These are phyloP conservation scores for Isatis tinctoria DNA, from an alignment of 345 rosid species.

Conservation along the genomic window DNA sequence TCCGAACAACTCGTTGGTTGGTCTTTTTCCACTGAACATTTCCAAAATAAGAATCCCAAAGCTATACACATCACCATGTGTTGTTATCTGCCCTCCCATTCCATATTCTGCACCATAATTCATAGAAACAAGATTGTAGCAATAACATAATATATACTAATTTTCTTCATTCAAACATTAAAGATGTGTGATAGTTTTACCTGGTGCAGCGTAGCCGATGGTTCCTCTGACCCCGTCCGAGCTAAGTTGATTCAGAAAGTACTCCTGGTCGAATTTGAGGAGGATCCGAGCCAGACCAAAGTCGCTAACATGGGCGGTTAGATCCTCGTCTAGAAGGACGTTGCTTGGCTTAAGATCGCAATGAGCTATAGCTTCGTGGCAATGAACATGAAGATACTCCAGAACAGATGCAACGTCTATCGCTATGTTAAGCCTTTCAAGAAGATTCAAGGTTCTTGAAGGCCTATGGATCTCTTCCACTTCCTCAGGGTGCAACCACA, in stretches of 20 bases:
- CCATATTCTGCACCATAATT: not conserved
- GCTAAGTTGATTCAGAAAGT: not conserved
- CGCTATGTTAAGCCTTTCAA: conserved; percentile 33
- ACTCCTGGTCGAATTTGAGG: not conserved
- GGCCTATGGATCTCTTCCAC: conserved; percentile 10
- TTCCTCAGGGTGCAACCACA: conserved; percentile 34
- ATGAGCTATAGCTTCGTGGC: conserved; percentile 11
- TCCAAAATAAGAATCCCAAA: conserved; percentile 30
- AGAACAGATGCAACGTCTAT: conserved; percentile 25
- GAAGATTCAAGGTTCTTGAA: conserved; percentile 14
- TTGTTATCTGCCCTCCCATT: not conserved
- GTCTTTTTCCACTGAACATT: conserved; percentile 32
- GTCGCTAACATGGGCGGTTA: too few species aligned
- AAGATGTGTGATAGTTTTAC: not conserved
- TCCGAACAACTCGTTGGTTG: conserved; percentile 22
- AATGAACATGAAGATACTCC: conserved; percentile 18
- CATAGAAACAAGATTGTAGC: not conserved
- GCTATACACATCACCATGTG: conserved; percentile 31
- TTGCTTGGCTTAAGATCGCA: conserved; percentile 30
- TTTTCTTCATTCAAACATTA: not conserved
- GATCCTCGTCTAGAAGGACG: not conserved
- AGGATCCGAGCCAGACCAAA: not conserved
- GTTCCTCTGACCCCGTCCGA: not conserved
- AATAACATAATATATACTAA: not conserved
- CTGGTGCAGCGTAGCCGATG: not conserved